Evolutionary conservation across 2,329 filamentous ascomycete species (phyloP), one percentile per base, ranked within the genome.

Genomic region (Gremmenia infestans): DNA sequence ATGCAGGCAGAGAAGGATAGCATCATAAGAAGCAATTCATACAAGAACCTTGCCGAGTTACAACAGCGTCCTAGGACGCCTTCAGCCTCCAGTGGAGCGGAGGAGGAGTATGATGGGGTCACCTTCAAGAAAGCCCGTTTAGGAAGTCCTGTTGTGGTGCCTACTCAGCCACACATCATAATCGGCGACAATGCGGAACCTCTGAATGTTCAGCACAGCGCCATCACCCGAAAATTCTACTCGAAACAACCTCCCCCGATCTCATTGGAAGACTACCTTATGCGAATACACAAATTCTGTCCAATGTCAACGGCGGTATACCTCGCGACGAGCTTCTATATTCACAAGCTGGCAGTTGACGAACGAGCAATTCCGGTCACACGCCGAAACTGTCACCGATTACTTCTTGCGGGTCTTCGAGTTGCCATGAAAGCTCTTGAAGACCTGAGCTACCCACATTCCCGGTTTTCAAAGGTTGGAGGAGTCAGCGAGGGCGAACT

Each of bases 371-470:
- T 97, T 22, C 85, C 87, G 0, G 87, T 96, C 7, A 96, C 91
- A 2, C 80, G 81, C 55, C 82, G 90, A 55, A 97, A 96, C 60
- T 87, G 90, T 59, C 93, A 99, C 71, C 85, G 94, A 2, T 76
- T 97, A 7, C 79, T 96, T 35, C 80, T 99, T 15, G 92, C 91
- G 0, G 89, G 88, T 6, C 78, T 97, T 52, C 79, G 92, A 37
- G 89, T 97, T 3, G 91, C 93, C 14, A 94, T 92, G 82, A 99
- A 97, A 74, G 89, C 91, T 0, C 76, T 97, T n/a, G 93, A 99
- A 72, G 93, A 97, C 71, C 80, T 93, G 53, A 89, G 87, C 64
- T 96, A 95, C 73, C 83, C 89, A 8, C 93, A 97, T 73, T 80
- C 80, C 57, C 87, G 91, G 54, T 85, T 97, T 62, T 86, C 93